These are phyloP conservation scores for Candida awuae DNA, from an alignment of 805 yeast genomes.

Conservation along the genomic window DNA sequence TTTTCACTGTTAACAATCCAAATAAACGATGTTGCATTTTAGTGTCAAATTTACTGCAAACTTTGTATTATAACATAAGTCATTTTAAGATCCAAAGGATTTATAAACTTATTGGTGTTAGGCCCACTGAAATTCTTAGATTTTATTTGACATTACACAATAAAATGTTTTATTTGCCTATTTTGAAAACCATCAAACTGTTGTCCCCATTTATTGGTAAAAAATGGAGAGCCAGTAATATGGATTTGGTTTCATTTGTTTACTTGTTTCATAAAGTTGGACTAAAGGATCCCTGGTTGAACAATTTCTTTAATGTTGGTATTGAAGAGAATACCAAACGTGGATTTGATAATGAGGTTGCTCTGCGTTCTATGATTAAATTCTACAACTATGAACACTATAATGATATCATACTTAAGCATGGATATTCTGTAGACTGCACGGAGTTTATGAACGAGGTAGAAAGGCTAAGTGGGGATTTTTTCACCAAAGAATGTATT, in stretches of 20 bases:
- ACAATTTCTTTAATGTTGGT: constrained; percentile 72
- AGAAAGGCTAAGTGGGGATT: constrained; percentile 25
- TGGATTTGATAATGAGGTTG: constrained; percentile 79
- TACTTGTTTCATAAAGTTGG: constrained; percentile 67
- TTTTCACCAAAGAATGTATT: constrained; percentile 26
- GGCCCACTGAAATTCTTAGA: constrained; percentile 56
- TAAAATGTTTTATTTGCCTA: constrained; percentile 54
- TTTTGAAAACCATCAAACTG: constrained; percentile 65
- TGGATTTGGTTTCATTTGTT: constrained; percentile 87
- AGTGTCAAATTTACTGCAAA: constrained; percentile 43
- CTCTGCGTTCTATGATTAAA: constrained; percentile 69
- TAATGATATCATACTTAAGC: constrained; percentile 39
- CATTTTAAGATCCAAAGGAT: constrained; percentile 69
- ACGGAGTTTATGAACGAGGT: constrained; percentile 15
- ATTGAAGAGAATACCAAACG: constrained; percentile 65
- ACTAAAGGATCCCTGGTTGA: constrained; percentile 80
- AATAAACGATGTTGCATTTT: constrained; percentile 39
- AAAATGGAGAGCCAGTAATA: constrained; percentile 87
- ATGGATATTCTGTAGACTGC: constrained; percentile 43
- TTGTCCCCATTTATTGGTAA: constrained; percentile 86
- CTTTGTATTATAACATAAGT: constrained; percentile 46
- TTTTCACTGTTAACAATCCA: constrained; percentile 17
- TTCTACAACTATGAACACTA: constrained; percentile 64
- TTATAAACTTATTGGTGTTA: constrained; percentile 50
- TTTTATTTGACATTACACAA: constrained; percentile 55